These are phyloP conservation scores for Herpetomonas samuelpessoai DNA, from an alignment of 208 protist species.

Conservation along the genomic window DNA sequence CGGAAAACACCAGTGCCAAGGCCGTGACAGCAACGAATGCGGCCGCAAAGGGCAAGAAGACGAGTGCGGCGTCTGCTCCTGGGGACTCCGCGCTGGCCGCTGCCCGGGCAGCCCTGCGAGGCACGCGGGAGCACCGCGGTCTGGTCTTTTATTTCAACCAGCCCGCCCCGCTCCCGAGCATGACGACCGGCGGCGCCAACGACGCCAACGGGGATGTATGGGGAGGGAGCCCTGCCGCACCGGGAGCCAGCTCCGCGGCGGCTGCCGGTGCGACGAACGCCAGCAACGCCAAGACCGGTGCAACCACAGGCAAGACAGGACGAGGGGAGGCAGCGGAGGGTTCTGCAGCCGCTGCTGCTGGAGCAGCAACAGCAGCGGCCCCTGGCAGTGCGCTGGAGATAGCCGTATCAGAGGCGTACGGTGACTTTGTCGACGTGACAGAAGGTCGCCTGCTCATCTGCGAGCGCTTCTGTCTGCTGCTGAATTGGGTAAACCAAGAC, in stretches of 20 bases:
- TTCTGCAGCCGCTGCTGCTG: neutral
- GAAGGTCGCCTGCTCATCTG: slow-evolving; percentile 57
- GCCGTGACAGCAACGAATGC: neutral
- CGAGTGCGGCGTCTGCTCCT: too few species aligned
- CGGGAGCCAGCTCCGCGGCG: neutral
- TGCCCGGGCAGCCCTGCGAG: neutral
- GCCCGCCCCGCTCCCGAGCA: neutral
- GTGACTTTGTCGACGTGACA: slow-evolving; percentile 44
- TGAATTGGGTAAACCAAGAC: slow-evolving; percentile 52
- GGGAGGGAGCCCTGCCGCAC: neutral
- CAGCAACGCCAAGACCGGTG: too few species aligned
- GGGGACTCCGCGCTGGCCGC: neutral
- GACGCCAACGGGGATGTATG: neutral
- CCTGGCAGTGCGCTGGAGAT: neutral
- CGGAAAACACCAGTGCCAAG: neutral
- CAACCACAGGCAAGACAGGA: too few species aligned
- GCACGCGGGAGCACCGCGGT: neutral
- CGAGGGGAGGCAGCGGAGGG: too few species aligned
- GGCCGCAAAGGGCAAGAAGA: neutral
- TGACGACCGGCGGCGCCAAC: neutral
- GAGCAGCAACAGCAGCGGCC: neutral
- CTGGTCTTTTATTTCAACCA: slow-evolving; percentile 5
- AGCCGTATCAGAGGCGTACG: slow-evolving; percentile 21
- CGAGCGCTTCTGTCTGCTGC: slow-evolving; percentile 54
- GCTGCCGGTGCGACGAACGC: too few species aligned